Evolutionary conservation across 768 basidiomycete genomes (phyloP), one percentile per base, ranked within the genome.

Genomic region (Agrocybe chaxingu): DNA sequence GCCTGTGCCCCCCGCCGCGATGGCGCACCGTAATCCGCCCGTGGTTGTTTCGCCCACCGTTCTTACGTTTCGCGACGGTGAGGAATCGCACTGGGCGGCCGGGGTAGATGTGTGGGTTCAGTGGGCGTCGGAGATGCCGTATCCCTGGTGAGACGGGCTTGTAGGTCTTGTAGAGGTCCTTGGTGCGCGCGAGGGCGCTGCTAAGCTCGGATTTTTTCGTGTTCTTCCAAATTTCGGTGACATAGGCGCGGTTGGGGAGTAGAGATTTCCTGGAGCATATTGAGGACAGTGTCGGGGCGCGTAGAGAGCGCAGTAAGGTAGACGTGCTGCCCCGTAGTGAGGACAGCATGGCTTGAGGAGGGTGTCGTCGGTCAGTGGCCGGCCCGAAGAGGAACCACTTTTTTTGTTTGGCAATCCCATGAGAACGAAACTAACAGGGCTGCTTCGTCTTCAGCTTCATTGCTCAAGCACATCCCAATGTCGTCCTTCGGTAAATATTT

Each of bases 1-100:
- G 84, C 53, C 80, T 82, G 72, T 96, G 94, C 0, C 97, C 97
- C 5, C 97, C 97, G 9, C 97, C 97, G 12, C 88, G 82, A 51
- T 82, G 85, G 16, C 96, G 84, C 8, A 92, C 88, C 16, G 92
- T 95, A 56, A 98, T 91, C 35, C 79, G 79, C 1, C 97, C 97
- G 11, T 82, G 78, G 30, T 77, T 60, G 64, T 95, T 95, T 19
- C 97, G 77, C 0, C 97, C 97, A 31, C 97, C 97, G 11, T 81
- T 86, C 67, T 82, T 85, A 48, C 96, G 82, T 55, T 86, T 78
- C 6, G 95, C 78, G 38, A 85, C 68, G 6, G 96, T 99, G 47
- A 99, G 82, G 10, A 78, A 70, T 18, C 91, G 84, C 12, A 96
- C 67, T 6, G 97, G 95, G n/a, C 84, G 73, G 29, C 97, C 94